Evolutionary conservation across 1,284 basidiomycete species (phyloP).

Genomic region (Apiotrichum domesticum): DNA sequence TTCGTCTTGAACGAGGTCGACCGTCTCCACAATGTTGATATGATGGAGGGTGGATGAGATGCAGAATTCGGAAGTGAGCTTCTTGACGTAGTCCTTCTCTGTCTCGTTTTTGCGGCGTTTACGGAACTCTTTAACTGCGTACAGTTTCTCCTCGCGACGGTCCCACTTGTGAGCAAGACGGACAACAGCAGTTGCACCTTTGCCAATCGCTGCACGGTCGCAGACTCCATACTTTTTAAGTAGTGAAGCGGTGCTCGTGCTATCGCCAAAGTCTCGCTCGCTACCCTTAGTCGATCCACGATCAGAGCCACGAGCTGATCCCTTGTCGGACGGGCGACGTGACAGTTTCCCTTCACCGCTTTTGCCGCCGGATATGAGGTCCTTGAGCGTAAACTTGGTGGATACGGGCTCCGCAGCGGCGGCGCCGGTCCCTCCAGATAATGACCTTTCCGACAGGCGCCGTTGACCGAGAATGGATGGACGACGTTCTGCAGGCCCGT

Average conservation of each 20-base stretch:
- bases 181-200: constrained; percentile 95
- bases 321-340: constrained; percentile 63
- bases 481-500: constrained; percentile 2
- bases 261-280: constrained; percentile 30
- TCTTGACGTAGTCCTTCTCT: constrained; percentile 99
- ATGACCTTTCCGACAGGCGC: constrained; percentile 25
- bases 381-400: constrained; percentile 73
- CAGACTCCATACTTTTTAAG: constrained; percentile 95
- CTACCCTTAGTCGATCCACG: constrained; percentile 41
- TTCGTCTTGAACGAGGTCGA: constrained; percentile 97
- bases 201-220: constrained; percentile 93
- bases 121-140: constrained; percentile 98
- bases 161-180: constrained; percentile 98
- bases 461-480: constrained; percentile 12
- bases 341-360: constrained; percentile 55
- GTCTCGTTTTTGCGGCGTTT: constrained; percentile 97
- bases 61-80: constrained; percentile 98
- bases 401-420: constrained; percentile 20
- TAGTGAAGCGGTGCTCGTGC: constrained; percentile 48
- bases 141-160: constrained; percentile 91
- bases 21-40: constrained; percentile 94
- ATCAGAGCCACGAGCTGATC: constrained; percentile 53
- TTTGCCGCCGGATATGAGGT: constrained; percentile 56
- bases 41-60: constrained; percentile 97
- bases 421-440: constrained; percentile 22